Conservation (phyloP, 352 stramenopile species). For the Phytophthora pseudosyringae region DNA sequence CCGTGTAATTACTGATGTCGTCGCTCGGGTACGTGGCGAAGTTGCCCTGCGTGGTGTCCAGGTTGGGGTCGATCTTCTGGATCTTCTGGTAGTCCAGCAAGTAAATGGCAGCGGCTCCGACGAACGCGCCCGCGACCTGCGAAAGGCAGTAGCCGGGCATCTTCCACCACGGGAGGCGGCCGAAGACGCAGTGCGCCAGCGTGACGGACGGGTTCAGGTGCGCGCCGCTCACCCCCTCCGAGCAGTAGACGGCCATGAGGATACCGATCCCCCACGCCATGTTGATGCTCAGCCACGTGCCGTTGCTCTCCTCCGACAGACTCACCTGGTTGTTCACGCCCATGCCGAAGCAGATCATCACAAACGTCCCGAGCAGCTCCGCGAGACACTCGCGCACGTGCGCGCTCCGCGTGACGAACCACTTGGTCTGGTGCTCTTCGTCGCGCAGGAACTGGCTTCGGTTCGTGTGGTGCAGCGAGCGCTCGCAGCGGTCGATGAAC, state of each 20-base stretch:
- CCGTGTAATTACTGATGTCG: conserved; percentile 29
- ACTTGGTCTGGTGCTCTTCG: conserved; percentile 22
- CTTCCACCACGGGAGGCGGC: conserved; percentile 27
- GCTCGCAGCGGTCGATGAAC: conserved; percentile 29
- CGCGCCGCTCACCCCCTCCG: conserved; percentile 22
- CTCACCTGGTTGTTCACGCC: conserved; percentile 34
- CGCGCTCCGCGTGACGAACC: conserved; percentile 18
- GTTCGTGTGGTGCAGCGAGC: conserved; percentile 29
- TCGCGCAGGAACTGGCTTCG: conserved; percentile 22
- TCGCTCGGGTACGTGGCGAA: conserved; percentile 30
- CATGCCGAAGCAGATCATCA: conserved; percentile 33
- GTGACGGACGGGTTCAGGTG: conserved; percentile 25
- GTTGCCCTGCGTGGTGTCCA: conserved; percentile 22
- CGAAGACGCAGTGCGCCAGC: conserved; percentile 19
- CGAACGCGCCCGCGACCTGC: conserved; percentile 18
- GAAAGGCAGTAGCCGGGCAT: conserved; percentile 23
- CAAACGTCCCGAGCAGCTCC: conserved; percentile 28
- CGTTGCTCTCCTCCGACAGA: conserved; percentile 19
- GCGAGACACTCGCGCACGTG: conserved; percentile 26
- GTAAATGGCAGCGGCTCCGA: conserved; percentile 21
- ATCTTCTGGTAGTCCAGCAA: conserved; percentile 34
- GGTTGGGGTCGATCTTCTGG: conserved; percentile 15
- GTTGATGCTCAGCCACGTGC: conserved; percentile 34
- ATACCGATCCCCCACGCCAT: conserved; percentile 26
- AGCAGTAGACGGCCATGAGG: conserved; percentile 30